phyloP scores from a whole-genome alignment of 495 filamentous ascomycete species.

The Xylaria longipes region DNA sequence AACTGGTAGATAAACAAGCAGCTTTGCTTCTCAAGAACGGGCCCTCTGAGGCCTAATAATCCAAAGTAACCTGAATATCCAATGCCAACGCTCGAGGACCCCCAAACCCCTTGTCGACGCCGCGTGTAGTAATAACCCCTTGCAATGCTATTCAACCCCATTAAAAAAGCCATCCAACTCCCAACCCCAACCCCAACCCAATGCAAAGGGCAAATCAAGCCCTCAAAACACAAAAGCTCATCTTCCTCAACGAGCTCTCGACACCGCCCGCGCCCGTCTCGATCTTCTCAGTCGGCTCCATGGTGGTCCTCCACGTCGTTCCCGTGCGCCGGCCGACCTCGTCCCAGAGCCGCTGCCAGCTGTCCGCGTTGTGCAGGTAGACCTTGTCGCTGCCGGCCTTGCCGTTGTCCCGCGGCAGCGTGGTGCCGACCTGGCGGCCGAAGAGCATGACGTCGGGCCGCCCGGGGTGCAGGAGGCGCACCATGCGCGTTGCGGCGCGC shows the following conservation, averaged over 20 bases:
- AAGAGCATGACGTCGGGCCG: conserved; percentile 46
- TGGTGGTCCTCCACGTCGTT: conserved; percentile 50
- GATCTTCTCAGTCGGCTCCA: conserved; percentile 37
- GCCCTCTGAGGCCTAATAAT: not conserved
- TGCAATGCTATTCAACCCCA: conserved; percentile 10
- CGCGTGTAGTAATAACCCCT: not conserved
- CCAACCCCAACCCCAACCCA: not conserved
- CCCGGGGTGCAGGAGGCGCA: conserved; percentile 43
- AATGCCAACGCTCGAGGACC: not conserved
- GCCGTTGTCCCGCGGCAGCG: conserved; percentile 30
- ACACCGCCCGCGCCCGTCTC: conserved; percentile 18
- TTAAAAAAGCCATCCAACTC: not conserved
- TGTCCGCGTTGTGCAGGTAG: conserved; percentile 52
- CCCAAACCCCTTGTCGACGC: conserved; percentile 7
- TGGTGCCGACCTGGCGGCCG: conserved; percentile 52
- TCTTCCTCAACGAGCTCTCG: conserved; percentile 31
- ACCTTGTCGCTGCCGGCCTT: conserved; percentile 36
- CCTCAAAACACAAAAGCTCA: conserved; percentile 31
- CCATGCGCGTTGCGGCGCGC: conserved; percentile 41
- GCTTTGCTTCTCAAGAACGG: not conserved
- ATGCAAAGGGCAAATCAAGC: not conserved
- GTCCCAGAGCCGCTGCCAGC: conserved; percentile 54
- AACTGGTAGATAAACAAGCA: not conserved
- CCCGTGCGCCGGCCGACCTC: conserved; percentile 50
- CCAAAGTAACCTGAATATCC: too few relatives aligned